A percentile compares a stretch with the other conserved stretches of the same genome.
Conservation (phyloP, 1,284 basidiomycete genomes). For the Ustilago lituana region DNA sequence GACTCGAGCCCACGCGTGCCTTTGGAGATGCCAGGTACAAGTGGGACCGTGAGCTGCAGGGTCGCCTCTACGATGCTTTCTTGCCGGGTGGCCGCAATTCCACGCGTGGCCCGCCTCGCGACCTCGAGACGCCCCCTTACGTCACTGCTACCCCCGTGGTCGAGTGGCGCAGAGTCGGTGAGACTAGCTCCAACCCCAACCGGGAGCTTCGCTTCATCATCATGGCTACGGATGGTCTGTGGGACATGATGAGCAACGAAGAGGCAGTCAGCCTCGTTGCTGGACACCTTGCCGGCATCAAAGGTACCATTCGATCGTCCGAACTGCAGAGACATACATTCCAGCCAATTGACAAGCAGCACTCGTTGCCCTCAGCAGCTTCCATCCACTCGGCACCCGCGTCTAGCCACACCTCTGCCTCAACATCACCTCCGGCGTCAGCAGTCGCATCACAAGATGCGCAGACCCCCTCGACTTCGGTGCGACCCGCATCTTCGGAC, state of each 20-base stretch:
- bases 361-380: conserved; percentile 18
- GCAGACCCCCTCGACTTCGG: conserved; percentile 64
- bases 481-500: conserved; percentile 29
- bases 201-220: conserved; percentile 71
- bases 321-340: conserved; percentile 58
- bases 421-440: no score
- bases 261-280: conserved; percentile 83
- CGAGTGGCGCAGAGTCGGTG: conserved; percentile 57
- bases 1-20: conserved; percentile 91
- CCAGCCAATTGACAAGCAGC: conserved; percentile 45
- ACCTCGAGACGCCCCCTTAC: conserved; percentile 79
- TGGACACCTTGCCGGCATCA: conserved; percentile 62
- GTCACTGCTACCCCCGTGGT: conserved; percentile 83
- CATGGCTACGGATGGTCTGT: conserved; percentile 91
- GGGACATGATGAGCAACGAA: conserved; percentile 93
- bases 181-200: conserved; percentile 29
- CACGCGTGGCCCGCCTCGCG: conserved; percentile 54
- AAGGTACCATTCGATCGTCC: conserved; percentile 55
- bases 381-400: background rate
- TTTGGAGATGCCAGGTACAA: conserved; percentile 97
- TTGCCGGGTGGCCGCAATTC: conserved; percentile 51
- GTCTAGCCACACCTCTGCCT: background rate
- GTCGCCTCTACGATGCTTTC: conserved; percentile 68
- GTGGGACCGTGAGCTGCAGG: conserved; percentile 69
- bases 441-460: conserved; percentile 71